Conservation (phyloP, 805 yeast species). For the Candida nonsorbophila region DNA sequence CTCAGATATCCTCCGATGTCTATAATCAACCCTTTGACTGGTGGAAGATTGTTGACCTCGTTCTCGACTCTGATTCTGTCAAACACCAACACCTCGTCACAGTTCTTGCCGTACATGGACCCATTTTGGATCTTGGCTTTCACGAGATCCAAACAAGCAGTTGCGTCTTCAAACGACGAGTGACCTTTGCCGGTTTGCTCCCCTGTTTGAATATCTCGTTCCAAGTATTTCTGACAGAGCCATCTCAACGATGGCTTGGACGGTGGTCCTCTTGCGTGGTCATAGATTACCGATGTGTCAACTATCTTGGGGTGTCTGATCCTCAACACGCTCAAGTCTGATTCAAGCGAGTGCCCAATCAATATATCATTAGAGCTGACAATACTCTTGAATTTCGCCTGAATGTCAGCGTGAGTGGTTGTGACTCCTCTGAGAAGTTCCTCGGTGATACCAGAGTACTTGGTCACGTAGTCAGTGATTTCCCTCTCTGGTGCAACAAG, state of each 20-base stretch:
- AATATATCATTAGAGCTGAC: slow-evolving; percentile 58
- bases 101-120: slow-evolving; percentile 48
- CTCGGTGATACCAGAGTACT: slow-evolving; percentile 81
- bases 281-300: slow-evolving; percentile 74
- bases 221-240: slow-evolving; percentile 55
- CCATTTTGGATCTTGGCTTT: slow-evolving; percentile 70
- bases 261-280: slow-evolving; percentile 83
- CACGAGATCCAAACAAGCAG: slow-evolving; percentile 71
- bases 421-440: slow-evolving; percentile 59
- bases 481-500: slow-evolving; percentile 72
- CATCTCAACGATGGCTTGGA: slow-evolving; percentile 71
- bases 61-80: slow-evolving; percentile 9
- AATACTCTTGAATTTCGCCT: slow-evolving; percentile 42
- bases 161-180: slow-evolving; percentile 82
- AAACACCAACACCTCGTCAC: slow-evolving; percentile 20
- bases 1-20: slow-evolving; percentile 2
- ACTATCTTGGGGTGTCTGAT: slow-evolving; percentile 69
- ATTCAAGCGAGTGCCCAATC: slow-evolving; percentile 87
- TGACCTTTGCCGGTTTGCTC: slow-evolving; percentile 55
- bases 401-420: slow-evolving; percentile 65
- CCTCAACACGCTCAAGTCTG: slow-evolving; percentile 68
- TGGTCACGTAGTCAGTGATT: slow-evolving; percentile 77
- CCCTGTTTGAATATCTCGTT: slow-evolving; percentile 62
- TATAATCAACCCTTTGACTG: slow-evolving; percentile 4
- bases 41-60: background rate